A percentile compares a stretch with the other conserved stretches of the same genome.
Conservation (phyloP, 2,329 filamentous ascomycete genomes). For the Colletotrichum noveboracense region DNA sequence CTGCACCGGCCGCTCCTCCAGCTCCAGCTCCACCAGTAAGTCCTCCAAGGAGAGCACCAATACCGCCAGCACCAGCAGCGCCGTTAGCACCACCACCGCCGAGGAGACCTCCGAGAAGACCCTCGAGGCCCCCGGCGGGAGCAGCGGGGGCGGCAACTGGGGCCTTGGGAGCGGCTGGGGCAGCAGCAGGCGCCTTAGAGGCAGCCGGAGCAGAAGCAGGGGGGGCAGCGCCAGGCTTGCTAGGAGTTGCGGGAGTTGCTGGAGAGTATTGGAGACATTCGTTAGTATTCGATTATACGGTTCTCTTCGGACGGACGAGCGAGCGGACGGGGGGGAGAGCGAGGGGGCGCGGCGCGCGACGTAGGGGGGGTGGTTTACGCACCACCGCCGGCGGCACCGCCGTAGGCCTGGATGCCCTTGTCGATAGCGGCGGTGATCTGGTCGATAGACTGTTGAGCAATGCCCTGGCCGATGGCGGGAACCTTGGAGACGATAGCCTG, state of each 20-base stretch:
- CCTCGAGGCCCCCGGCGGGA: neutral
- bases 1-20: neutral
- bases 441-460: slow-evolving; percentile 28
- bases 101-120: neutral
- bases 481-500: slow-evolving; percentile 29
- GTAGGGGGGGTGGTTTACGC: slow-evolving; percentile 7
- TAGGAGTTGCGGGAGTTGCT: neutral
- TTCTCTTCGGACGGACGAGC: neutral
- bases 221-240: neutral
- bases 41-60: neutral
- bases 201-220: neutral
- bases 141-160: neutral
- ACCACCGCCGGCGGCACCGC: neutral
- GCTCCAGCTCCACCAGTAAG: neutral
- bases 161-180: neutral
- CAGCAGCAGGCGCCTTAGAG: neutral
- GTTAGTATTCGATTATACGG: neutral
- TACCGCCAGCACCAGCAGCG: neutral
- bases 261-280: neutral
- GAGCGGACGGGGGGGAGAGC: neutral
- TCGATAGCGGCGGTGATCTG: slow-evolving; percentile 26
- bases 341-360: neutral
- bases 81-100: neutral
- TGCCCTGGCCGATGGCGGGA: slow-evolving; percentile 29
- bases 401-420: slow-evolving; percentile 23